Evolutionary conservation across 805 yeast species (phyloP), one percentile per base, ranked within the genome.

Genomic region (Cephaloascus albidus): DNA sequence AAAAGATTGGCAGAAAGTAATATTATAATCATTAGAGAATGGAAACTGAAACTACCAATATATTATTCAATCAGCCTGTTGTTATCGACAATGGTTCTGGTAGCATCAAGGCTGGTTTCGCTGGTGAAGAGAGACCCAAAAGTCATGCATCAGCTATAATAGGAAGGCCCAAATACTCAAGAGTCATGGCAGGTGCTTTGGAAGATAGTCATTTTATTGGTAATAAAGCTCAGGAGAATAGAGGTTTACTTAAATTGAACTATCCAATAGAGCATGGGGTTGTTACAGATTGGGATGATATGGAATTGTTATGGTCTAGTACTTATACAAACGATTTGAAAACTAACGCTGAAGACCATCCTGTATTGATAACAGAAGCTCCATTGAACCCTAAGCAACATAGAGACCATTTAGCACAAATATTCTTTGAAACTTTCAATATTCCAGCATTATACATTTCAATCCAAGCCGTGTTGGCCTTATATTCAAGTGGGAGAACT

Each of bases 401-500:
- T 54, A 55, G 90, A 33, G 81, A 75, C 39, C 63, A 55, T 36
- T 68, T 76, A 61, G 74, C 84, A 35, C 85, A 81, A 56, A 52
- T 81, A 2, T 57, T 81, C 38, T 85, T 83, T 55, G 94, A 85
- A 52, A 76, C 73, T 30, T 81, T 84, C 62, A 76, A 76, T 46
- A 74, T 79, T 10, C 90, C 93, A 1, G 83, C 90, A n/a, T 51
- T 81, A n/a, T 81, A 82, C 52, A 60, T 83, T 12, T 69, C 81
- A 3, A 65, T 83, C 37, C 90, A 83, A 47, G 90, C 95, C 0
- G 88, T 88, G 10, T 63, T 89, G 32, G 72, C 96, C 3, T 62
- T 89, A 32, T 89, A 90, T 60, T 88, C 97, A 0, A 73, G 85
- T 4, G 97, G 97, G 0, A 65, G 86, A 47, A 89, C 97, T 5